Evolutionary conservation across 2,329 filamentous ascomycete species (phyloP), one percentile per base, ranked within the genome.

Genomic region (Fusarium longipes): DNA sequence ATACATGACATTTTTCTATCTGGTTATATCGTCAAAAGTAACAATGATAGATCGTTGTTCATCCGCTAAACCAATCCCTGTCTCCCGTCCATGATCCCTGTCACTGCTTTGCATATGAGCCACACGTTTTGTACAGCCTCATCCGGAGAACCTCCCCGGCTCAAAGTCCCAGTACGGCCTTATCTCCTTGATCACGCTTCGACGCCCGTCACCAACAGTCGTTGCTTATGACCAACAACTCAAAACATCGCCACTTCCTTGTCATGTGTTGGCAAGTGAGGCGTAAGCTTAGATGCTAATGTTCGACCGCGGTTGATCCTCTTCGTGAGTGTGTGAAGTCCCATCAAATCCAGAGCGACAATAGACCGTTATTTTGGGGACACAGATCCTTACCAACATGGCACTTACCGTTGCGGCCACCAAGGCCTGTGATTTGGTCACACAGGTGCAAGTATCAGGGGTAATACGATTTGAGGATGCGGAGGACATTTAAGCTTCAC

Each of bases 371-470:
- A 25, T n/a, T 35, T 20, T 15, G 30, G 25, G 17, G 17, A 12
- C 14, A 17, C 5, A 18, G 12, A 10, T 25, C 30, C 22, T 30
- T 48, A 29, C 17, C 24, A 14, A 30, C n/a, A 50, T 50, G 14
- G 38, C 33, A 60, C 33, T 12, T 22, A 22, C 43, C 38, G 42
- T 45, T 55, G 22, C 27, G 33, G 43, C 42, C 38, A 24, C 20
- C 7, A 40, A 22, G 29, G 25, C 30, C 30, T 25, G 32, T 11
- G 25, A 20, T 18, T 38, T 25, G 32, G 55, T 65, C 47, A 27
- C 56, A 57, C 62, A 47, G 22, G 48, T 60, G 43, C 48, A 43
- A 54, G 55, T 47, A 44, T 52, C 56, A 62, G 62, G 61, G 56
- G 62, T 29, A 57, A 51, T 51, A 57, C 63, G 24, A n/a, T 36